Percentiles rank a stretch among this genome's conserved stretches.
phyloP scores from a whole-genome alignment of 1,284 basidiomycete species.

The Heterobasidion annosum region DNA sequence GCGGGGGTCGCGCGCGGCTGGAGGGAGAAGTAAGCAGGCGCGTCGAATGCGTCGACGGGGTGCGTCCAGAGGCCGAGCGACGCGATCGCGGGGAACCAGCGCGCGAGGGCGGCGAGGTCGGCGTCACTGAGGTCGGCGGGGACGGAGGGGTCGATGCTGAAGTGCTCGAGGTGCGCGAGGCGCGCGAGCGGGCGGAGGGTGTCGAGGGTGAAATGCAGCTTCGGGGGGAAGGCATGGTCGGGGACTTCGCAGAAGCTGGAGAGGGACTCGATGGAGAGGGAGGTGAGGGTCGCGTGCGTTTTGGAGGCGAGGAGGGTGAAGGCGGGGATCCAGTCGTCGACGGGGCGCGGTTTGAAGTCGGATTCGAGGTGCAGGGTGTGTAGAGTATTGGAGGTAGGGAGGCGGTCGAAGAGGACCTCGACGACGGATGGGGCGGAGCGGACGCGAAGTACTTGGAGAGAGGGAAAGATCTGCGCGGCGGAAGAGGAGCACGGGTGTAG shows the following conservation, averaged over 20 bases:
- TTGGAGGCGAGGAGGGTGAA: conserved; percentile 29
- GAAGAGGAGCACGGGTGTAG: conserved; percentile 9
- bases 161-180: conserved; percentile 10
- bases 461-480: conserved; percentile 24
- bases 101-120: conserved; percentile 9
- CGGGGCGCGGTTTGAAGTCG: conserved; percentile 17
- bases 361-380: conserved; percentile 29
- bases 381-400: conserved; percentile 23
- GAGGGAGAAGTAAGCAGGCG: conserved; percentile 9
- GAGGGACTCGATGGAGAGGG: conserved; percentile 32
- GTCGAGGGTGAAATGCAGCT: conserved; percentile 12
- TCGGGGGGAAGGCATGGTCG: conserved; percentile 10
- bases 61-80: conserved; percentile 11
- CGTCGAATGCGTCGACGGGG: conserved; percentile 11
- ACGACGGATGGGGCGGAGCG: conserved; percentile 23
- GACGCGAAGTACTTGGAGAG: conserved; percentile 34
- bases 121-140: conserved; percentile 11
- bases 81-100: conserved; percentile 13
- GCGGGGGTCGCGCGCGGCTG: conserved; percentile 11
- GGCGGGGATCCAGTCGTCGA: conserved; percentile 27
- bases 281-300: conserved; percentile 25
- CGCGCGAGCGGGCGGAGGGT: conserved; percentile 11
- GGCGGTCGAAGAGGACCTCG: conserved; percentile 23
- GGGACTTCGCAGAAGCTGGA: conserved; percentile 13
- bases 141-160: conserved; percentile 10